A percentile compares a stretch with the other conserved stretches of the same genome.
phyloP scores from a whole-genome alignment of 1,284 basidiomycete species.

The Malassezia brasiliensis region DNA sequence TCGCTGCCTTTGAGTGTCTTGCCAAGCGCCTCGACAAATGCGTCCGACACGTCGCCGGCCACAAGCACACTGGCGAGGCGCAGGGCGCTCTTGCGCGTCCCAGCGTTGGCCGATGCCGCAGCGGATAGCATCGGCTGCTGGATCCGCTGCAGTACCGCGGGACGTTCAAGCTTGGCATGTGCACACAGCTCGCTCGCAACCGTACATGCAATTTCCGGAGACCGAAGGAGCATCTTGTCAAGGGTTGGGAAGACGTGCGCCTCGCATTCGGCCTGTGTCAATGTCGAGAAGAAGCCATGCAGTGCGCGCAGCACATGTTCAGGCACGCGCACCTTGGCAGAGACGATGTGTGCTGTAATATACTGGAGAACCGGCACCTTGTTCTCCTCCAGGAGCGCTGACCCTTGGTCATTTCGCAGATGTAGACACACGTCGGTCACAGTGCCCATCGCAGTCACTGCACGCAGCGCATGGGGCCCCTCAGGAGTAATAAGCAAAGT shows the following conservation, averaged over 20 bases:
- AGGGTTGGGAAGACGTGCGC: conserved; percentile 33
- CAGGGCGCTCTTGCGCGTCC: conserved; percentile 19
- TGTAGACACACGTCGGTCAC: conserved; percentile 25
- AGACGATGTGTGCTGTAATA: conserved; percentile 33
- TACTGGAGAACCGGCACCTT: conserved; percentile 27
- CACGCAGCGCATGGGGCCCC: conserved; percentile 18
- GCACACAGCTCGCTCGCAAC: conserved; percentile 23
- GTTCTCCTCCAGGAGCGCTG: conserved; percentile 17
- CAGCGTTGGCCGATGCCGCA: conserved; percentile 26
- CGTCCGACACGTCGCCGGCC: conserved; percentile 17
- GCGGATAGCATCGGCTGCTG: conserved; percentile 22
- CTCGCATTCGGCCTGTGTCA: conserved; percentile 28
- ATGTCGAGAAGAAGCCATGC: conserved; percentile 26
- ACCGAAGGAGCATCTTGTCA: conserved; percentile 42
- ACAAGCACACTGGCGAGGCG: neutral
- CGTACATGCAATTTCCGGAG: conserved; percentile 35
- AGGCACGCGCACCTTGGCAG: conserved; percentile 30
- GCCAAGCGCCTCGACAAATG: conserved; percentile 16
- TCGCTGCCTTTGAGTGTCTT: conserved; percentile 7
- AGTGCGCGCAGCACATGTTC: conserved; percentile 23
- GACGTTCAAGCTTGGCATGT: neutral
- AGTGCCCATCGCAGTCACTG: conserved; percentile 27
- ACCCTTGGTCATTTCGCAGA: conserved; percentile 30
- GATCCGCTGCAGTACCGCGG: conserved; percentile 12
- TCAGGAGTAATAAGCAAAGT: conserved; percentile 20